These are phyloP conservation scores for Bipolaris victoriae DNA, from an alignment of 2,329 filamentous ascomycete species.

Conservation along the genomic window DNA sequence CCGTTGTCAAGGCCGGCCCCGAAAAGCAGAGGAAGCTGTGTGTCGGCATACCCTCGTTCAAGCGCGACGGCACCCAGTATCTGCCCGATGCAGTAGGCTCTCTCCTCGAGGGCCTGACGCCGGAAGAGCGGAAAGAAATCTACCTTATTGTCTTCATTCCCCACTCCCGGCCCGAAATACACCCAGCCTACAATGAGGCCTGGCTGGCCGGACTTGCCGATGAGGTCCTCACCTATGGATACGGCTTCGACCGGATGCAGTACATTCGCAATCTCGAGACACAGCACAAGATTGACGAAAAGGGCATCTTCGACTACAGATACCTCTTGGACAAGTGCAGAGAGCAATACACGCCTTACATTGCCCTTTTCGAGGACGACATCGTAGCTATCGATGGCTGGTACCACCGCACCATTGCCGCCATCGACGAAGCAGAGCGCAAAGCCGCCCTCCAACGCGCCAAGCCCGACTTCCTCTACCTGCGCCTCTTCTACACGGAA, in stretches of 20 bases:
- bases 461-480: conserved; percentile 48
- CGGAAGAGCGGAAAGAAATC: conserved; percentile 50
- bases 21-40: conserved; percentile 46
- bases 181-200: conserved; percentile 51
- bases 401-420: conserved; percentile 52
- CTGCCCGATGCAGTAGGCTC: conserved; percentile 53
- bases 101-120: conserved; percentile 52
- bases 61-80: conserved; percentile 50
- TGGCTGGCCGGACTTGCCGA: conserved; percentile 52
- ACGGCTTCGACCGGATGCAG: conserved; percentile 41
- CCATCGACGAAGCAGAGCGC: conserved; percentile 43
- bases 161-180: conserved; percentile 50
- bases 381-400: conserved; percentile 56
- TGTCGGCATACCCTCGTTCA: conserved; percentile 54
- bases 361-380: conserved; percentile 57
- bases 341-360: conserved; percentile 48
- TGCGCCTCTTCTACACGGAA: conserved; percentile 57
- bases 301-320: conserved; percentile 54
- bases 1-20: conserved; percentile 21
- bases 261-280: conserved; percentile 44
- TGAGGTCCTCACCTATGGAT: conserved; percentile 51
- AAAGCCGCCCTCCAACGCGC: conserved; percentile 32
- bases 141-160: conserved; percentile 50
- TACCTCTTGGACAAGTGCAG: conserved; percentile 52
- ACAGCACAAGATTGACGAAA: conserved; percentile 45